Base-by-base conservation (phyloP, 768 basidiomycete genomes). In the Pisolithus sp. region DNA sequence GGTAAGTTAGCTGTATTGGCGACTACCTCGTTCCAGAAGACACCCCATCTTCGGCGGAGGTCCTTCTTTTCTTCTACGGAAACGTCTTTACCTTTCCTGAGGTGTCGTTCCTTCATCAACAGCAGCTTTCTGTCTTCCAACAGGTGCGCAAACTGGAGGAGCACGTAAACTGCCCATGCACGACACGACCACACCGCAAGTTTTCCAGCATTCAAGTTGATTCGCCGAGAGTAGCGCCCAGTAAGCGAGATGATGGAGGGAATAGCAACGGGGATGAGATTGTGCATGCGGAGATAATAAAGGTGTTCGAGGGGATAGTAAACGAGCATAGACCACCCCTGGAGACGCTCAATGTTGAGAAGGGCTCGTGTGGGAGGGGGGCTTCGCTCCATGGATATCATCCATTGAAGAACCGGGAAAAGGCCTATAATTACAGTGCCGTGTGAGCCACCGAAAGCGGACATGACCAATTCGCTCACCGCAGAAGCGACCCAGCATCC, bases 261-360 rank as follows among this genome's bases (percentile, higher is more conserved):
- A 42, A 85, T 58, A n/a, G 71, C 67, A 1, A 77, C 54, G 13
- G 86, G 82, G 31, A 89, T 76, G 49, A 90, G 70, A 17, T 75
- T 73, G 55, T 85, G 81, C 2, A 78, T 71, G 36, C 75, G 63
- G 53, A 91, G 73, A 62, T 86, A 91, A 58, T 76, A 81, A 23
- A 89, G 66, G 56, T 90, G 86, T 59, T 91, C 86, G 43, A 91
- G 74, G 1, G 87, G 89, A 61, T 85, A 91, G 70, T 85, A 91
- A 1, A 72, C 78, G 10, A 91, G 72, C 87, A 91, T 89, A 2
- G 85, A 70, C 71, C 77, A 68, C 36, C 69, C 89, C 63, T 91
- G 89, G 20, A 89, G 71, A 24, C 89, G 84, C 62, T 91, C 89
- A 41, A 91, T 86, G 1, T 78, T 86, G 46, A 84, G 79, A 28